Conservation (phyloP, 139 green algal species). For the Chlorella sp. region DNA sequence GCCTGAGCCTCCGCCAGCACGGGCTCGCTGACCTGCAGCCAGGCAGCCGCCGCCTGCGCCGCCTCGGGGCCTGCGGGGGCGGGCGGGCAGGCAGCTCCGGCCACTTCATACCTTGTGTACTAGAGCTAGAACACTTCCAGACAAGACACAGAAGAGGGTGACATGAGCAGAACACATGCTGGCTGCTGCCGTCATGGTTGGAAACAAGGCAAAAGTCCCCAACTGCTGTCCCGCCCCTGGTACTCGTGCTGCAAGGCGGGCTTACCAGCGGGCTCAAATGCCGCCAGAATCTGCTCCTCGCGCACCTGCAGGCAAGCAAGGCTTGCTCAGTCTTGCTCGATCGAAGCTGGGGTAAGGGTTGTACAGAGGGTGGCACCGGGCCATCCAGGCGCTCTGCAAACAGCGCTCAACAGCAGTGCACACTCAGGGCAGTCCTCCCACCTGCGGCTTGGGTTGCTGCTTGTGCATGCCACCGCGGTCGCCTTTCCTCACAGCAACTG, state of each 20-base stretch:
- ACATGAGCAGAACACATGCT: too few species aligned
- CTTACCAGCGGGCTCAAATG: slow-evolving; percentile 22
- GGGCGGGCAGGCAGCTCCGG: background rate
- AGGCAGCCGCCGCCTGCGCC: slow-evolving; percentile 9
- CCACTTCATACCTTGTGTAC: background rate
- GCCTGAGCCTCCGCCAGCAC: too few species aligned
- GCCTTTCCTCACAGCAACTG: too few species aligned
- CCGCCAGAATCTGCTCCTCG: slow-evolving; percentile 23
- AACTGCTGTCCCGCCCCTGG: background rate
- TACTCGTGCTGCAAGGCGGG: background rate
- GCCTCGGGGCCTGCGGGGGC: background rate
- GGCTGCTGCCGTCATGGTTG: background rate
- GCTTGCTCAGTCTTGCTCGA: too few species aligned
- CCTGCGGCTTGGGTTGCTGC: too few species aligned
- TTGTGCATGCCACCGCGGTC: too few species aligned
- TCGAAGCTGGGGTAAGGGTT: background rate
- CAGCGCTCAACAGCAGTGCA: too few species aligned
- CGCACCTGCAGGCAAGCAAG: background rate
- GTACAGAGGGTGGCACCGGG: background rate
- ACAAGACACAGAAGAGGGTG: background rate
- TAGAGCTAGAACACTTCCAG: background rate
- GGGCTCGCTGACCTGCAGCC: slow-evolving; percentile 15
- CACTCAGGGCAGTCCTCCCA: too few species aligned
- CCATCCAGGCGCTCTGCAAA: too few species aligned
- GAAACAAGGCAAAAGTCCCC: background rate